These are phyloP conservation scores for Aethionema arabicum DNA, from an alignment of 345 rosid species.

Conservation along the genomic window DNA sequence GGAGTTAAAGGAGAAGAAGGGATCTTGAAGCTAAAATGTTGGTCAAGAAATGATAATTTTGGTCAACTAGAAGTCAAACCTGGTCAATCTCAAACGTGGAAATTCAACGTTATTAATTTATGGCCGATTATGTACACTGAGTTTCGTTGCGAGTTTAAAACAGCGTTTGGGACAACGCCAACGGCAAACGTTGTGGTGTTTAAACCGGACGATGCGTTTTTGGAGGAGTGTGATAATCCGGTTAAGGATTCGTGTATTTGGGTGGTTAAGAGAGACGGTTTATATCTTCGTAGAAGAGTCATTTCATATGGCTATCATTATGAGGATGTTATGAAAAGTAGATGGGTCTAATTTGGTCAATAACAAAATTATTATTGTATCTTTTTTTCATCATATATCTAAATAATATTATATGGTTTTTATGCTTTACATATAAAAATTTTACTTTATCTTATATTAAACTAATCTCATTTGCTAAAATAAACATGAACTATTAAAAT, in stretches of 20 bases:
- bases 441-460: too few relatives aligned
- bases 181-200: too few relatives aligned
- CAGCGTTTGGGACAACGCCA: background rate
- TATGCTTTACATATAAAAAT: too few relatives aligned
- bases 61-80: background rate
- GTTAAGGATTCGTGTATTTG: conserved; percentile 26
- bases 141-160: background rate
- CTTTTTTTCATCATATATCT: too few relatives aligned
- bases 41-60: background rate
- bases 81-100: background rate
- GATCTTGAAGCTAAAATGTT: background rate
- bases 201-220: too few relatives aligned
- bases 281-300: conserved; percentile 5
- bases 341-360: conserved; percentile 39
- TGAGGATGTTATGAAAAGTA: conserved; percentile 31
- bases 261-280: conserved; percentile 32
- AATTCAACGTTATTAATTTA: background rate
- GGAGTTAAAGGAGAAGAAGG: background rate
- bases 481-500: too few relatives aligned
- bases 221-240: conserved; percentile 8
- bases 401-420: too few relatives aligned
- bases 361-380: too few relatives aligned
- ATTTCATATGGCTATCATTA: background rate
- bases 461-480: too few relatives aligned
- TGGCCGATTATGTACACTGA: background rate